Base-by-base conservation (phyloP, 805 yeast genomes). In the Saccharomycopsis babjevae region DNA sequence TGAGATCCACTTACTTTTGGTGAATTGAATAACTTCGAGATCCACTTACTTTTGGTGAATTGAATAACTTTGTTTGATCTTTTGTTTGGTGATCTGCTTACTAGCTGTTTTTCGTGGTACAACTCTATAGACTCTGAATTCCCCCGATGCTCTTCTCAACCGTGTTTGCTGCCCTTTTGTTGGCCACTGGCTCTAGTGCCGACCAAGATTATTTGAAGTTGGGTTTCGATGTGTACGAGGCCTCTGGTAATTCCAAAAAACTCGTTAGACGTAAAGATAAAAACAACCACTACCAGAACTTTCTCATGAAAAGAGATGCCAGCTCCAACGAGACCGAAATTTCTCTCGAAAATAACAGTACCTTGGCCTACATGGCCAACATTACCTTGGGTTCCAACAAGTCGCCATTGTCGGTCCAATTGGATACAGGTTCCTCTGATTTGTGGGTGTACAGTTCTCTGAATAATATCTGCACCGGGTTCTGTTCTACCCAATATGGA, bases 381-480 rank as follows among this genome's bases (percentile, higher is more conserved):
- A 61, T 81, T 34, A 67, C 69, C 32, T 68, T 61, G 20, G 62
- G 63, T 7, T 61, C 65, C 15, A 38, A 50, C 5, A 40, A 54
- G 22, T 20, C 46, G n/a, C 22, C 39, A 18, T 50, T 66, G 8
- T 55, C 60, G 10, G 76, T 77, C 2, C 69, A 76, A 34, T 66
- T 79, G 46, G 83, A 79, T 66, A 77, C 82, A 1, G 83, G 82
- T 3, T 77, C 81, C 7, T 76, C 82, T 0, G 80, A 77, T 62
- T 66, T 79, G 52, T 79, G 83, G 83, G 74, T 79, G 3, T 74
- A 72, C 66, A 72, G 75, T 43, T 16, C 57, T 25, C 32, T 40
- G 25, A 22, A 32, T 13, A 34, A 25, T 13, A 15, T 32, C 3
- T 43, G 59, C 16, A 42, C 50, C 18, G 52, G 38, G 57, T 22